Evolutionary conservation across 495 filamentous ascomycete species (phyloP).

Genomic region (Lasiosphaeria hispida): DNA sequence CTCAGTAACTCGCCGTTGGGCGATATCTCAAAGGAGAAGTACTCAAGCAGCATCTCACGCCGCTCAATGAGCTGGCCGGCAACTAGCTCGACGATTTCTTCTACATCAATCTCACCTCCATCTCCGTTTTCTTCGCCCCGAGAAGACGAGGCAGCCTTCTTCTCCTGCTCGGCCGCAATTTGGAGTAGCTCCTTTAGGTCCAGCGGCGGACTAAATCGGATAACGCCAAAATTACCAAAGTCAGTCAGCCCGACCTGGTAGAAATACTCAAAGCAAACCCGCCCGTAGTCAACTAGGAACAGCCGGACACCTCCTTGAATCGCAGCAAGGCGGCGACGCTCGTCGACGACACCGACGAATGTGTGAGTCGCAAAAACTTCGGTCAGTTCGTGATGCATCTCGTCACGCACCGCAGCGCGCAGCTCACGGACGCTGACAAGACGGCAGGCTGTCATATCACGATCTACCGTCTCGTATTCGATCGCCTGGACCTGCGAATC

Average conservation of each 20-base stretch:
- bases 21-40: constrained; percentile 84
- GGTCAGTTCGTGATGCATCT: constrained; percentile 86
- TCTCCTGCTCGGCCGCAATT: constrained; percentile 71
- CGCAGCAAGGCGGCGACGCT: constrained; percentile 78
- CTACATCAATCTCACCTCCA: constrained; percentile 61
- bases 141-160: constrained; percentile 22
- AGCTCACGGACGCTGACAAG: constrained; percentile 79
- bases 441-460: constrained; percentile 64
- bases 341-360: constrained; percentile 92
- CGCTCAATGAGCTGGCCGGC: constrained; percentile 62
- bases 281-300: constrained; percentile 91
- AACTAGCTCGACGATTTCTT: constrained; percentile 62
- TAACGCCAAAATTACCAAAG: constrained; percentile 90
- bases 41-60: constrained; percentile 85
- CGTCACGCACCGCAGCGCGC: constrained; percentile 73
- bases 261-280: constrained; percentile 85
- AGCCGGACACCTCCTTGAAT: constrained; percentile 93
- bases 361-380: constrained; percentile 87
- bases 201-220: constrained; percentile 75
- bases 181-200: constrained; percentile 65
- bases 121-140: constrained; percentile 33
- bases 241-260: constrained; percentile 96
- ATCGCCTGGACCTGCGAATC: constrained; percentile 11
- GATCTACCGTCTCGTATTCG: constrained; percentile 70
- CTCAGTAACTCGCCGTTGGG: constrained; percentile 70